Base-by-base conservation (phyloP, 2,329 filamentous ascomycete species). In the Pseudogymnoascus sp. region DNA sequence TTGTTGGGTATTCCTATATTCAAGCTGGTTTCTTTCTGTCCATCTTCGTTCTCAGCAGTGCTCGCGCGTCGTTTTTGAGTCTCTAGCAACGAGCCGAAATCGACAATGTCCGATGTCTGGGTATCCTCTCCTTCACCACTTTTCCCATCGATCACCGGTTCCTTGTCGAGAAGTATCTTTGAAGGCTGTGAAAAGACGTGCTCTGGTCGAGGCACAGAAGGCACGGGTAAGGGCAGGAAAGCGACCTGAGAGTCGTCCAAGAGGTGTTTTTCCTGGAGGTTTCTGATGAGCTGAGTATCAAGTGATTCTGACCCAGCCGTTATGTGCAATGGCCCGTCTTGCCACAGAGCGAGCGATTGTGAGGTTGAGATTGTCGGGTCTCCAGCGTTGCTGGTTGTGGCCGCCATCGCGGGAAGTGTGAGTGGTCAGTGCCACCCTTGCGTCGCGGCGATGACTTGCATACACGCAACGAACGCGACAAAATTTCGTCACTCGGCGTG, bases 341-440 rank as follows among this genome's bases (percentile, higher is more conserved):
- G 49, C 49, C 49, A 55, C 25, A 55, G n/a, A 7, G 49, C 49
- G 28, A 33, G 49, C 2, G 28, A n/a, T 55, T 55, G 49, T 19
- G 49, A 55, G 25, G 49, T 55, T 3, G 49, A 55, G n/a, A 55
- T 22, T 12, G 28, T 33, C 4, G 28, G 9, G 22, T 55, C 49
- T 33, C 49, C 28, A 55, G 49, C 49, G 28, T 55, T 55, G 49
- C 28, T 55, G 49, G 28, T 22, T 6, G 49, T 33, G 49, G 49
- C 28, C 25, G 28, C 49, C 49, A 55, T 55, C 49, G n/a, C 49
- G 28, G 49, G 28, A 33, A 33, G 49, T 55, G 49, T 8, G 28
- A 33, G 49, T 55, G 49, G 49, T 55, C 49, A 55, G 49, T 55
- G 49, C 49, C 49, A 55, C 49, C 49, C 49, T 55, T 55, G 49